Base-by-base conservation (phyloP, 2,329 filamentous ascomycete genomes). In the Talaromyces marneffei region DNA sequence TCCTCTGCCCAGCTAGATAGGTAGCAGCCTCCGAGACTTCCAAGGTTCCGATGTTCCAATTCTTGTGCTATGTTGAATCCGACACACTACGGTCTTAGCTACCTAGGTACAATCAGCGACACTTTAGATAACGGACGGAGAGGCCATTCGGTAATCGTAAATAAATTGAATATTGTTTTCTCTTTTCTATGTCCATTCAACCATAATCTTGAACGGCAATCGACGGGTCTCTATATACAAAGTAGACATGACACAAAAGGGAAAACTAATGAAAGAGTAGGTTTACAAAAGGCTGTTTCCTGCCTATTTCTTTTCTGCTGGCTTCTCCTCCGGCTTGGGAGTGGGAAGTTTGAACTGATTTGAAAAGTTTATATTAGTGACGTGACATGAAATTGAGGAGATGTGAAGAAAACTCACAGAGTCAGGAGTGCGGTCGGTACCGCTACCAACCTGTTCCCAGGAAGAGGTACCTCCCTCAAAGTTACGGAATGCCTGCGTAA, bases 401-500 rank as follows among this genome's bases (percentile, higher is more conserved):
- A n/a, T n/a, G n/a, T n/a, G n/a, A n/a, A n/a, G 5, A 6, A 31
- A 78, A 83, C 72, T 69, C 74, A 82, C 82, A 67, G 80, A 75
- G 66, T 94, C 90, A 29, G 93, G 93, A 71, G 84, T 96, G 74
- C 85, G 84, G 77, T 96, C 86, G 60, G 86, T 78, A 69, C 93
- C 93, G 63, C 82, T 76, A 64, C 87, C 86, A 69, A 89, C 85
- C 71, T 86, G 86, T 75, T 89, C 84, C 83, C 87, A 89, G 42
- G 81, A 84, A 66, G 87, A 86, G 52, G 86, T 87, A 61, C 92
- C 91, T 64, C 92, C 92, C 79, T 97, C 92, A 73, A 99, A 99
- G 81, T 99, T 97, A 70, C 94, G 87, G 87, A 95, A 99, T 7
- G 95, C 94, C 79, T 99, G 94, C 14, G 94, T 97, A 78, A 99